Conservation (phyloP, 768 basidiomycete species). For the Tricholoma sp. region DNA sequence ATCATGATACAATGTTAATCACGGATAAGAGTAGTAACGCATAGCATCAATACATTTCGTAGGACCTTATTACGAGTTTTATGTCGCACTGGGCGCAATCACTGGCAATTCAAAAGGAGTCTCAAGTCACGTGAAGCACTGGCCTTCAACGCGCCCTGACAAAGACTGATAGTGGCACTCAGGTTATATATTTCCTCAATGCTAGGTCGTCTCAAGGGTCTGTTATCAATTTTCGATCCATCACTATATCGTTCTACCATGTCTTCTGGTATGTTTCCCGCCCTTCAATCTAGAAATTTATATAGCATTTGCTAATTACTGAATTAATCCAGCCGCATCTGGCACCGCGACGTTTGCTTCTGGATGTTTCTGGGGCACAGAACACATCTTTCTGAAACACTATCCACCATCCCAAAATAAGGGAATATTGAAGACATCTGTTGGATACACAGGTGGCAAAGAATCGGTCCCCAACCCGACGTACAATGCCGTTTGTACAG, state of each 20-base stretch:
- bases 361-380: slow-evolving; percentile 85
- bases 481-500: slow-evolving; percentile 75
- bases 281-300: slow-evolving; percentile 1
- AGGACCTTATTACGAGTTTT: no score
- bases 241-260: slow-evolving; percentile 36
- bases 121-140: no score
- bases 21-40: no score
- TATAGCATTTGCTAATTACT: background rate
- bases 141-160: no score
- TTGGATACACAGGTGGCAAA: slow-evolving; percentile 79
- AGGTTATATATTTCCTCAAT: slow-evolving; percentile 11
- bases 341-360: slow-evolving; percentile 45
- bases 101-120: no score
- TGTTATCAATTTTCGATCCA: slow-evolving; percentile 27
- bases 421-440: slow-evolving; percentile 68
- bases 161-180: no score
- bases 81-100: no score
- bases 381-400: slow-evolving; percentile 80
- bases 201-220: slow-evolving; percentile 22
- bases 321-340: slow-evolving; percentile 15
- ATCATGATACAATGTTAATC: no score
- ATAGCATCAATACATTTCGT: no score
- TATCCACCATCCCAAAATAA: slow-evolving; percentile 67
- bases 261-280: slow-evolving; percentile 26
- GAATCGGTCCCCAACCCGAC: slow-evolving; percentile 47